Evolutionary conservation across 73 alveolate genomes (phyloP).

Genomic region (Paramecium pentaurelia): DNA sequence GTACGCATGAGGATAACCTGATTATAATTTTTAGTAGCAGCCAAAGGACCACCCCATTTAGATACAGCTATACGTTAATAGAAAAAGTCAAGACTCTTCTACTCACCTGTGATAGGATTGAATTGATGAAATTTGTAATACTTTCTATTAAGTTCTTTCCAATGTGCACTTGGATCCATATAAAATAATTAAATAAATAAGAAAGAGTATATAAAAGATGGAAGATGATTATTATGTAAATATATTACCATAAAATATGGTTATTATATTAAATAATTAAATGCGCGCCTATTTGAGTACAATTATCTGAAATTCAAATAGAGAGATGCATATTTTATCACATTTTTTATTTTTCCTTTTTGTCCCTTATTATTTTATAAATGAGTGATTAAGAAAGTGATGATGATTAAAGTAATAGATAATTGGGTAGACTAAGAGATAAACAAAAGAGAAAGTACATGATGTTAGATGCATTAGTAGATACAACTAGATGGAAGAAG

Average conservation of each 20-base stretch:
- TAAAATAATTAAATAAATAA: not conserved
- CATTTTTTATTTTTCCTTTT: not conserved
- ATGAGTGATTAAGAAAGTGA: conserved; percentile 20
- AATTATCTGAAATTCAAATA: not conserved
- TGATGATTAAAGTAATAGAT: not conserved
- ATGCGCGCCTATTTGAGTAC: not conserved
- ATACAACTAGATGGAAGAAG: not conserved
- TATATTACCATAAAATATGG: not conserved
- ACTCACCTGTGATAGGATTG: conserved; percentile 48
- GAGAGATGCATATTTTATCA: not conserved
- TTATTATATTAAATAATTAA: not conserved
- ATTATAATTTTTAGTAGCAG: conserved; percentile 45
- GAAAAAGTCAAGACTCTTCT: not conserved
- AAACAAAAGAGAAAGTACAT: not conserved
- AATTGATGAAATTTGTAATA: conserved; percentile 43
- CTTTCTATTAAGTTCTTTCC: conserved; percentile 18
- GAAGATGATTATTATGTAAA: not conserved
- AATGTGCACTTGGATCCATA: conserved; percentile 41
- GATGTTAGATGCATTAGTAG: not conserved
- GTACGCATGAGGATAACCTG: not conserved
- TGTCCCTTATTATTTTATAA: not conserved
- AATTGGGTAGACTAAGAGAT: not conserved
- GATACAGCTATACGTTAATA: conserved; percentile 28
- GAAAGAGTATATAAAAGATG: not conserved
- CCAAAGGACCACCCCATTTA: conserved; percentile 61